Evolutionary conservation across 352 stramenopile genomes (phyloP).

Genomic region (Thraustochytrium sp.): DNA sequence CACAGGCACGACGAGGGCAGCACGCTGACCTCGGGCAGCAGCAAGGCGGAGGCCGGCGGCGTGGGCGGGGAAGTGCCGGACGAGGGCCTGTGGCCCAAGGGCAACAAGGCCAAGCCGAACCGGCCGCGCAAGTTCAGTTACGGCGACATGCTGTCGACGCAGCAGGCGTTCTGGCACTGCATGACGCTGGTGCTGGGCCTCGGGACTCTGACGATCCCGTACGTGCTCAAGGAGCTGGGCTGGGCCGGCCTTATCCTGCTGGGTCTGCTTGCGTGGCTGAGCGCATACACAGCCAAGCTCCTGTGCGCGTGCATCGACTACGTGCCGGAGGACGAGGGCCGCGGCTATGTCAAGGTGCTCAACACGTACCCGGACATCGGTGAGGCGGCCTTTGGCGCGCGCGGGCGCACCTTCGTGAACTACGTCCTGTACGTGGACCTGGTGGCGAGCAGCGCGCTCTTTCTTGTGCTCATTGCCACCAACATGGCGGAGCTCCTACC

Average conservation of each 20-base stretch:
- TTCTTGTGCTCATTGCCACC: conserved; percentile 43
- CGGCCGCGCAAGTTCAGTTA: conserved; percentile 29
- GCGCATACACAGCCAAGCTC: conserved; percentile 41
- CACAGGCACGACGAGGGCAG: too few species aligned
- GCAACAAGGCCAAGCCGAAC: conserved; percentile 17
- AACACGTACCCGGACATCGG: conserved; percentile 45
- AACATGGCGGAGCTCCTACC: conserved; percentile 35
- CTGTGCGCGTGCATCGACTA: conserved; percentile 42
- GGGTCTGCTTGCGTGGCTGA: conserved; percentile 21
- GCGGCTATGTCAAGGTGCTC: conserved; percentile 7
- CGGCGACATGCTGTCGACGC: conserved; percentile 32
- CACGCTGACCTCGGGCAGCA: too few species aligned
- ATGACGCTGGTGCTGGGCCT: conserved; percentile 44
- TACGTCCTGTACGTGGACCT: conserved; percentile 42
- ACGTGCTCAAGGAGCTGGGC: conserved; percentile 40
- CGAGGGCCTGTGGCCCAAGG: conserved; percentile 35
- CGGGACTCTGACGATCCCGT: conserved; percentile 41
- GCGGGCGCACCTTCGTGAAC: conserved; percentile 34
- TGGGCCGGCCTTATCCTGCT: conserved; percentile 33
- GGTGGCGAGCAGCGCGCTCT: conserved; percentile 42
- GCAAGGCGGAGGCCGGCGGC: too few species aligned
- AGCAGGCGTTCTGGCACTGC: conserved; percentile 44
- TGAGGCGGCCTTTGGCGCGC: conserved; percentile 34
- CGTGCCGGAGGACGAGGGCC: conserved; percentile 12
- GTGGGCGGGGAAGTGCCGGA: not conserved